Evolutionary conservation across 768 basidiomycete genomes (phyloP).

Genomic region (Xerocomellus amylosporus): DNA sequence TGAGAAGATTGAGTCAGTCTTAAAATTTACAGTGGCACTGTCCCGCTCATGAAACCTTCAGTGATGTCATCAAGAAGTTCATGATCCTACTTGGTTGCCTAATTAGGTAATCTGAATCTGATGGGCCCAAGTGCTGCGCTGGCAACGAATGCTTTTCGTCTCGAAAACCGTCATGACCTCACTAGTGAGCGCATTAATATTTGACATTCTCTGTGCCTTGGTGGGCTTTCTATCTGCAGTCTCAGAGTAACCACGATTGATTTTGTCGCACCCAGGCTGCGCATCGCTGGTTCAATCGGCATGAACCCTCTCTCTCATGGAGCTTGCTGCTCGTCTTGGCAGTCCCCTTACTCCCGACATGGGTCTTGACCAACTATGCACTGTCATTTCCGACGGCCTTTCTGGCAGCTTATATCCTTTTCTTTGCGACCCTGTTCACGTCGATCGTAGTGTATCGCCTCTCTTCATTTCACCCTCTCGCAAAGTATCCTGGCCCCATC

Average conservation of each 20-base stretch:
- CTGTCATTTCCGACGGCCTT: constrained; percentile 4
- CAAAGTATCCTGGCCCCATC: constrained; percentile 37
- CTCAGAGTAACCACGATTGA: neutral
- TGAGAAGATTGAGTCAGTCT: neutral
- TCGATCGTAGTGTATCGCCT: constrained; percentile 37
- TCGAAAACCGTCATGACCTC: neutral
- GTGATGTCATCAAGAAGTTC: no score
- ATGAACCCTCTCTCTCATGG: constrained; percentile 18
- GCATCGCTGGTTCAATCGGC: constrained; percentile 17
- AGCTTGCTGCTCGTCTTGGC: constrained; percentile 9
- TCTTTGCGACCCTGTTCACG: constrained; percentile 18
- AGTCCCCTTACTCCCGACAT: constrained; percentile 14
- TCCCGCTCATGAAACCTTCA: no score
- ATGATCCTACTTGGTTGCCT: constrained; percentile 8
- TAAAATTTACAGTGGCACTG: neutral
- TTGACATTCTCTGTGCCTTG: constrained; percentile 21
- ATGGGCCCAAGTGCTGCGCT: neutral
- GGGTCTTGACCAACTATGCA: constrained; percentile 7
- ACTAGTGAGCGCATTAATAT: neutral
- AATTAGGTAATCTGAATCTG: neutral
- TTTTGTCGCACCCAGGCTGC: constrained; percentile 1
- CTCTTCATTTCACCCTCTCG: constrained; percentile 39
- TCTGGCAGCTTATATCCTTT: constrained; percentile 14
- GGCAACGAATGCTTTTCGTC: neutral
- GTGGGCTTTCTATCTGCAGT: neutral